phyloP scores from a whole-genome alignment of 2,329 filamentous ascomycete species.

The Colletotrichum caudatum region DNA sequence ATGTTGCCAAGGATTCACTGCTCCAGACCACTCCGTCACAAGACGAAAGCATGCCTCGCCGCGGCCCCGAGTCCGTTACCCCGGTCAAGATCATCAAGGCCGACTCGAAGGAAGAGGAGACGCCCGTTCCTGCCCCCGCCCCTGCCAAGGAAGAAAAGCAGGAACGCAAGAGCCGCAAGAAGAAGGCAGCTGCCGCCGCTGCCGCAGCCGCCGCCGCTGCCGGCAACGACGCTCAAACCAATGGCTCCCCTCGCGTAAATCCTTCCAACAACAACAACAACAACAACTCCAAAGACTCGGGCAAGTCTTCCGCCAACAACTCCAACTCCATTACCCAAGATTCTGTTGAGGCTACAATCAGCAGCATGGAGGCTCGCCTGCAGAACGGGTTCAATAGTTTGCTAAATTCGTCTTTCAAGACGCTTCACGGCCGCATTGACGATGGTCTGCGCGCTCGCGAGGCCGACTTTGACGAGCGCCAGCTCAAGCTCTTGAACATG shows the following conservation, averaged over 20 bases:
- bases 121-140: constrained; percentile 52
- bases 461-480: constrained; percentile 64
- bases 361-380: constrained; percentile 65
- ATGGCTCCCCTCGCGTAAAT: constrained; percentile 54
- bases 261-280: constrained; percentile 46
- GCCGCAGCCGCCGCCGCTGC: constrained; percentile 55
- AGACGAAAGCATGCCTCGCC: constrained; percentile 49
- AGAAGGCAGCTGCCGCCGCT: constrained; percentile 70
- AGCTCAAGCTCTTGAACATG: constrained; percentile 67
- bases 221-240: constrained; percentile 60
- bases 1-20: constrained; percentile 52
- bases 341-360: constrained; percentile 65
- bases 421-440: constrained; percentile 71
- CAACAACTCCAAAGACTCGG: constrained; percentile 46
- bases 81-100: constrained; percentile 55
- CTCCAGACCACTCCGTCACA: constrained; percentile 47
- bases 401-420: constrained; percentile 70
- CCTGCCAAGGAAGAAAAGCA: constrained; percentile 62
- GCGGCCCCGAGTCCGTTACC: constrained; percentile 49
- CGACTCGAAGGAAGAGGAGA: constrained; percentile 63
- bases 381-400: constrained; percentile 60
- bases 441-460: constrained; percentile 72
- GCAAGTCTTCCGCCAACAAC: constrained; percentile 50
- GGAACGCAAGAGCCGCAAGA: constrained; percentile 73
- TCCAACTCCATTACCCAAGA: constrained; percentile 56